phyloP scores from a whole-genome alignment of 257 asterid genomes.

The Rehmannia glutinosa region DNA sequence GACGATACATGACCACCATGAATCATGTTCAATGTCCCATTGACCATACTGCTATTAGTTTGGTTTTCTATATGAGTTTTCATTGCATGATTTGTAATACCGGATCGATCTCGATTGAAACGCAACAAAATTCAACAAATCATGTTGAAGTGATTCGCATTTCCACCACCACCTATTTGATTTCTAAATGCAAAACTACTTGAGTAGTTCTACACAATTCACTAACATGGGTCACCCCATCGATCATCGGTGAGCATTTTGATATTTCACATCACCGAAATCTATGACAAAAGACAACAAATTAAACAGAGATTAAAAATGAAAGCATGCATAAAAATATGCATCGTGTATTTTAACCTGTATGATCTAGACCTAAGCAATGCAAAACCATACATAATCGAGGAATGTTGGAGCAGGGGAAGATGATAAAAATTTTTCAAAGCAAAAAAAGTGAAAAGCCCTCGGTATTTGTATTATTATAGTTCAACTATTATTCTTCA shows the following conservation, averaged over 20 bases:
- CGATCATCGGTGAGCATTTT: slow-evolving; percentile 37
- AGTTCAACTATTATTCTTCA: not conserved
- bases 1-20: slow-evolving; percentile 47
- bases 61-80: slow-evolving; percentile 33
- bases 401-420: not conserved
- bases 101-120: slow-evolving; percentile 33
- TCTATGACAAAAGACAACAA: slow-evolving; percentile 40
- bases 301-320: not conserved
- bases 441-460: slow-evolving; percentile 1
- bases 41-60: slow-evolving; percentile 29
- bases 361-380: not conserved
- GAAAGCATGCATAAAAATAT: not conserved
- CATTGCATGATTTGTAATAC: slow-evolving; percentile 27
- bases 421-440: not conserved
- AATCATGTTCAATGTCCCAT: slow-evolving; percentile 44
- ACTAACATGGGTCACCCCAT: slow-evolving; percentile 43
- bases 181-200: slow-evolving; percentile 36
- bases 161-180: slow-evolving; percentile 39
- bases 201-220: slow-evolving; percentile 35
- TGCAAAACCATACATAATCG: slow-evolving; percentile 11
- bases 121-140: slow-evolving; percentile 27
- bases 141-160: slow-evolving; percentile 36
- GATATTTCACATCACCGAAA: slow-evolving; percentile 51
- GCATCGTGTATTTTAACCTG: not conserved
- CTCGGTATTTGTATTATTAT: not conserved